Base-by-base conservation (phyloP, 2,329 filamentous ascomycete genomes). In the Penicillium sp. region DNA sequence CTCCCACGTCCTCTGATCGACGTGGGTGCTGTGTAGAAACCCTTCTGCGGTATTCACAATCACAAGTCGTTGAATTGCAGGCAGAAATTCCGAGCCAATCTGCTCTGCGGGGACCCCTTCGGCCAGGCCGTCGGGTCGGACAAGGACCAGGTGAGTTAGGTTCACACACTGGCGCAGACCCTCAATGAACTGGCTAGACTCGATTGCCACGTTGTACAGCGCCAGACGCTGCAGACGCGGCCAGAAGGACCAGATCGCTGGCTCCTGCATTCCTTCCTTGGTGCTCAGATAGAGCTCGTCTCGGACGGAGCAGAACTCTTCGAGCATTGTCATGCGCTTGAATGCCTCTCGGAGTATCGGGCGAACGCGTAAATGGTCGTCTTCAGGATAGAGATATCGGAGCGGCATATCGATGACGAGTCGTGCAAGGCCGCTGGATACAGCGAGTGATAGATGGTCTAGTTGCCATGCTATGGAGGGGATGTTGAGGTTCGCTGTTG, bases 401-500 rank as follows among this genome's bases (percentile, higher is more conserved):
- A 66, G 50, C 2, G 64, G 64, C 13, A 65, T 56, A 26, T 62
- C 54, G 17, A 66, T 59, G 15, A 66, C 60, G 15, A 66, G 60
- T 3, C 60, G 41, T 8, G 54, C 61, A 21, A 66, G 57, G 21
- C 31, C 53, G 2, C 19, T 19, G 21, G 31, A 54, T 21, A 62
- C 23, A 3, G 59, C 13, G 19, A 46, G 47, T 6, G 56, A 56
- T 11, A 66, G 54, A 11, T 19, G 38, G 29, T 64, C 59, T 19
- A 66, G 38, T n/a, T 64, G 60, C 13, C 26, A 17, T 8, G 46
- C 60, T 21, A 58, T 58, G 5, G 44, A 13, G 1, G 45, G 61
- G 35, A 54, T 54, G 29, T 64, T 41, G 11, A 60, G 56, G 29
- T 61, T 56, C 9, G 51, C n/a, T 13, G 19, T 44, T 15, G 61